Evolutionary conservation across 768 basidiomycete species (phyloP), one percentile per base, ranked within the genome.

Genomic region (Macrolepiota fuliginosa): DNA sequence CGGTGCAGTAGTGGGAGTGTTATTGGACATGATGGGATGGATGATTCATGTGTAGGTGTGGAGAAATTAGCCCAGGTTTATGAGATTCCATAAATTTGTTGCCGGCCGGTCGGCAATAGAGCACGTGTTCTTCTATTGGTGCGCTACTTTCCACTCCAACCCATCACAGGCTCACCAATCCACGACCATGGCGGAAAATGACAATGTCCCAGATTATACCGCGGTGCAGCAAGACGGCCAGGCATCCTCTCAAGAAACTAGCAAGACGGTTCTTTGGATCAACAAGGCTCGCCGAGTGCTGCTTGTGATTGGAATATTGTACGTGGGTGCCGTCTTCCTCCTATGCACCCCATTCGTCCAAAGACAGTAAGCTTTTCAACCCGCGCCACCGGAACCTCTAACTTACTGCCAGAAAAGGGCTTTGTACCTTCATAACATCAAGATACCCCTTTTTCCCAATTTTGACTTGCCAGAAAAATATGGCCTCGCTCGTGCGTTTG

Each of bases 391-490:
- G 46, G 52, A 17, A 29, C 24, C 36, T 54, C 36, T 37, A 57
- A 50, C 37, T 59, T 19, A 47, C 61, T 40, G 2, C 27, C 35
- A n/a, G 32, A 27, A 51, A 24, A 81, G 79, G 67, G 69, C 68
- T 36, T 27, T 76, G 12, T 96, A 88, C 71, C 73, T 92, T 64
- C 87, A 97, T 68, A 79, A 80, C 13, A 51, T 94, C 50, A 83
- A 74, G 61, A 64, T 87, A 24, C 93, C 94, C 4, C 76, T 82
- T 58, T 81, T 79, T 62, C 83, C 87, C 0, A 77, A 86, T 32
- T 94, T 83, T 65, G 79, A 85, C 58, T 67, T 74, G 6, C 95
- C 95, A 1, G 91, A 92, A 70, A 81, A 74, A 64, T 92, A 92
- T 70, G 91, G 92, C 1, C 77, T 96, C 58, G 87, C 94, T 29